Evolutionary conservation across 805 yeast genomes (phyloP), one percentile per base, ranked within the genome.

Genomic region (Pichia manshurica): DNA sequence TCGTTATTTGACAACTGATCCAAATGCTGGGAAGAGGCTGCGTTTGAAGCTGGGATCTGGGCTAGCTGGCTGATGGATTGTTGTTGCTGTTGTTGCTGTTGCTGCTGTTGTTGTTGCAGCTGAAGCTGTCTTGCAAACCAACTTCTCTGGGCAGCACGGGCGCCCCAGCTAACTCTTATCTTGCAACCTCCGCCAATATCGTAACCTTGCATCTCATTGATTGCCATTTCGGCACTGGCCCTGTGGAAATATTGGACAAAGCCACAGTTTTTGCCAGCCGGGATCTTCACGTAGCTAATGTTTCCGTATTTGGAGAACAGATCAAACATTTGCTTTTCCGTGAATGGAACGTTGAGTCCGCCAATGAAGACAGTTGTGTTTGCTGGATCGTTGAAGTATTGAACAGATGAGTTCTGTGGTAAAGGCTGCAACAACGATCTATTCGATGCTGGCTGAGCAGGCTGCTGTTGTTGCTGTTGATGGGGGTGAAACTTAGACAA

Each of bases 91-190:
- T 57, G 42, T 19, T 55, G 56, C 39, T 56, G 33, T 9, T 56
- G 57, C 40, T 59, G 49, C 39, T 58, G 61, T 49, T 60, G 64
- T 19, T 56, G 48, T n/a, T 50, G 52, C 40, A 57, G 16, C 29
- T 58, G 58, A 38, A 63, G 46, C 46, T 63, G 66, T 52, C 65
- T 62, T 3, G 66, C 66, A 57, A 62, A 61, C 65, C 65, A 62
- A 46, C 60, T 64, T 49, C 69, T 58, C 56, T 63, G 69, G 21
- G 66, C 69, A 10, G 85, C 78, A 55, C 88, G 75, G 28, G 68
- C 69, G 34, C 96, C 96, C 96, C 96, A 89, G 45, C 91, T 82
- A 49, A 89, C 74, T 56, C 96, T 73, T 42, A 89, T 81, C 52
- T 91, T 75, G 48, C 87, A 82, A 49, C 87, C 89, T 10, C 44